Evolutionary conservation across 257 asterid genomes (phyloP).

Genomic region (Apocynum venetum): DNA sequence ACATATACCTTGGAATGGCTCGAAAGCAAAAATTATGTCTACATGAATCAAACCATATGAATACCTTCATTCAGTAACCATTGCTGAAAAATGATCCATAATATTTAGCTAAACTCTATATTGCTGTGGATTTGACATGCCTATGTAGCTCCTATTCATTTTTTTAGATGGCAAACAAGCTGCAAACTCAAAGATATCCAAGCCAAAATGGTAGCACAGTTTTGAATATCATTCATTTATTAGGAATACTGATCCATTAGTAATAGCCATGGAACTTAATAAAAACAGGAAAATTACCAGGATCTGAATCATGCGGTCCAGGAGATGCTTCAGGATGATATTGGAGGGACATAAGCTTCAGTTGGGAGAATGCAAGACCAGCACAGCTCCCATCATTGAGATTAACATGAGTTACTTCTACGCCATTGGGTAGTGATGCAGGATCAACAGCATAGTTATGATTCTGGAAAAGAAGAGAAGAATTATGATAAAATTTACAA

Average conservation of each 20-base stretch:
- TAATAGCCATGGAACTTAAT: neutral
- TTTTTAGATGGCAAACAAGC: no score
- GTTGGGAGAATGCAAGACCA: conserved; percentile 71
- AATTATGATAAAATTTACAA: neutral
- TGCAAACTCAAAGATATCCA: no score
- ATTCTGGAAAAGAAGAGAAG: conserved; percentile 51
- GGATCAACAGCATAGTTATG: conserved; percentile 97
- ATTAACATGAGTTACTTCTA: conserved; percentile 82
- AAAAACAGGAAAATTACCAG: conserved; percentile 25
- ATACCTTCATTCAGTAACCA: no score
- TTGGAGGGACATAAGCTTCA: conserved; percentile 85
- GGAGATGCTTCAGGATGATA: conserved; percentile 99
- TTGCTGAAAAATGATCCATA: no score
- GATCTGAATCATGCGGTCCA: conserved; percentile 64
- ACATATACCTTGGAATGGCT: neutral
- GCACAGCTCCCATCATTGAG: conserved; percentile 97
- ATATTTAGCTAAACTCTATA: no score
- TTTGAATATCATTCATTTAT: neutral
- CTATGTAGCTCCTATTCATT: no score
- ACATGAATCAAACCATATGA: no score
- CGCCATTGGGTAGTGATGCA: conserved; percentile 69
- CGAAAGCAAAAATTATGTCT: no score
- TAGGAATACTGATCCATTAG: neutral
- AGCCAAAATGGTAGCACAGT: no score
- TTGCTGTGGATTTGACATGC: no score